A percentile compares a stretch with the other conserved stretches of the same genome.
These are phyloP conservation scores for Gentiana macrophylla DNA, from an alignment of 257 asterid genomes.

Conservation along the genomic window DNA sequence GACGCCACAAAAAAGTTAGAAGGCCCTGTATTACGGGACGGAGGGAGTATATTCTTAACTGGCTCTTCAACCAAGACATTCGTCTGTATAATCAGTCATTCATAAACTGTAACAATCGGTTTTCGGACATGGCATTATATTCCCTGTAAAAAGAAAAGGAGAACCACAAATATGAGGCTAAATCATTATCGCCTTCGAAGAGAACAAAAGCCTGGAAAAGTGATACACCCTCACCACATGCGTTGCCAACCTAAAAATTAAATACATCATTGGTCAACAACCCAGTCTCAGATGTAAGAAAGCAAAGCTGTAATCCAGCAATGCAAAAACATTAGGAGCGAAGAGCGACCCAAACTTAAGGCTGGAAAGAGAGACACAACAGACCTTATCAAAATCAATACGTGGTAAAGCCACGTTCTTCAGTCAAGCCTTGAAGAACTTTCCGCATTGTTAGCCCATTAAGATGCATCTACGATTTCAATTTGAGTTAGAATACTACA, in stretches of 20 bases:
- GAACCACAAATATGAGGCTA: slow-evolving; percentile 34
- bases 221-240: slow-evolving; percentile 98
- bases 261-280: slow-evolving; percentile 84
- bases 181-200: slow-evolving; percentile 72
- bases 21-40: too few relatives aligned
- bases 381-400: slow-evolving; percentile 74
- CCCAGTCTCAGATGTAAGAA: slow-evolving; percentile 56
- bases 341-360: slow-evolving; percentile 37
- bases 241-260: slow-evolving; percentile 96
- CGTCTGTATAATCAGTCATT: slow-evolving; percentile 14
- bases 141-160: slow-evolving; percentile 64
- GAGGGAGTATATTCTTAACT: too few relatives aligned
- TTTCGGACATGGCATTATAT: slow-evolving; percentile 14
- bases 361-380: slow-evolving; percentile 60
- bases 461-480: slow-evolving; percentile 98
- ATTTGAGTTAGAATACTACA: slow-evolving; percentile 80
- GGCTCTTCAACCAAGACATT: slow-evolving; percentile 1
- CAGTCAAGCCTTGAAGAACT: slow-evolving; percentile 72
- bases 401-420: slow-evolving; percentile 76
- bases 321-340: slow-evolving; percentile 50
- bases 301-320: slow-evolving; percentile 66
- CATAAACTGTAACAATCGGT: slow-evolving; percentile 10
- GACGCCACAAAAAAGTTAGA: too few relatives aligned
- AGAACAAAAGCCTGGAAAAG: slow-evolving; percentile 83
- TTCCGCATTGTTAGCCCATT: slow-evolving; percentile 94